These are phyloP conservation scores for Podaxis carcinomalis DNA, from an alignment of 768 basidiomycete genomes.

Conservation along the genomic window DNA sequence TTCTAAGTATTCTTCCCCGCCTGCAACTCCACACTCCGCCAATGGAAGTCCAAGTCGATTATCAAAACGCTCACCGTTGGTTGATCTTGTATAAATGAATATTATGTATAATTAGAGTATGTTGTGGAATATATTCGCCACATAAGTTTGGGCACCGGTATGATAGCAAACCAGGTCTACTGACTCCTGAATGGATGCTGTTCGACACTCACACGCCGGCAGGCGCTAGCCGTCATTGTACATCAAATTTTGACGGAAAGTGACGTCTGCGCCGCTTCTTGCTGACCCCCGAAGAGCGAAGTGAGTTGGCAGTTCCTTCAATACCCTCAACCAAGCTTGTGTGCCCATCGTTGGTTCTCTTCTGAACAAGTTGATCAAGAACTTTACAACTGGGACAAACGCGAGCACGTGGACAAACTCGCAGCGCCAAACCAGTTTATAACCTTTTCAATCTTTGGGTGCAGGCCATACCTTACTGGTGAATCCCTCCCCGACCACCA, in stretches of 20 bases:
- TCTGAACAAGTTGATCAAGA: neutral
- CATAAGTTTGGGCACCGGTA: neutral
- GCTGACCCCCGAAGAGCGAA: too few relatives aligned
- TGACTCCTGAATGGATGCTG: too few relatives aligned
- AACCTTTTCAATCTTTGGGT: neutral
- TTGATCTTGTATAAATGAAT: neutral
- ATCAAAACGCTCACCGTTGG: constrained; percentile 1
- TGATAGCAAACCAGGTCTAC: too few relatives aligned
- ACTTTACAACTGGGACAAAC: constrained; percentile 1
- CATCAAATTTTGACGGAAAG: neutral
- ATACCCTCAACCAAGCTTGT: too few relatives aligned
- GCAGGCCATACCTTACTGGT: neutral
- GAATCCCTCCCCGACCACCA: neutral
- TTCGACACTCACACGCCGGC: neutral
- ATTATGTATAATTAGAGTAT: neutral
- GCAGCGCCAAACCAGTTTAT: constrained; percentile 1
- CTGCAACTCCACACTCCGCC: neutral
- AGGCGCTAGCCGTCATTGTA: neutral
- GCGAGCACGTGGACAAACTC: constrained; percentile 6
- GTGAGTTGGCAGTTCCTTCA: too few relatives aligned
- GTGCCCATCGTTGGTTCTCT: neutral
- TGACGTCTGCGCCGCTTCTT: neutral
- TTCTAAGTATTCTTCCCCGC: constrained; percentile 1
- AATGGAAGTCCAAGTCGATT: neutral
- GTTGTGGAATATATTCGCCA: neutral